Base-by-base conservation (phyloP, 441 rosid species). In the Adansonia rubrostipa region DNA sequence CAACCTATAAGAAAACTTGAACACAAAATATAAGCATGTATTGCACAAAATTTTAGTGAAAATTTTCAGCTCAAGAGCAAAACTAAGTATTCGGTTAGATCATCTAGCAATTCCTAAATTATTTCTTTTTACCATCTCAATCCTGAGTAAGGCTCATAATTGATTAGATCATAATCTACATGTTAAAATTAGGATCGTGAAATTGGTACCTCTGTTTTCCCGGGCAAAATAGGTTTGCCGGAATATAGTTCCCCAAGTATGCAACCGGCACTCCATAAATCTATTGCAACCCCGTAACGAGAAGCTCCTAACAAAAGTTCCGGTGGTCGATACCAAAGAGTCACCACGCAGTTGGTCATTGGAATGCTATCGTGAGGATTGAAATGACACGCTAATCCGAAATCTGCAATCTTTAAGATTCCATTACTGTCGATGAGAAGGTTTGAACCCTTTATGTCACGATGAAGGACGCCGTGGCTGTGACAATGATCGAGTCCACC, bases 241-340 rank as follows among this genome's bases (percentile, higher is more conserved):
- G 88, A 70, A 75, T 92, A 92, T 69, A 96, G 73, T 79, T 96
- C 98, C 71, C 95, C 97, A 44, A 96, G 89, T 78, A 96, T 94
- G 84, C 99, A 96, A 81, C 99, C 99, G 47, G 93, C 78, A 79
- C 99, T 96, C 99, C 99, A 96, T 54, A 96, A 84, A 87, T 96
- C 98, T 75, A 96, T 89, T 36, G 93, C 91, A 60, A 90, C 92
- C 64, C 96, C 92, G 77, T 96, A 96, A 54, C 70, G 86, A 76
- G 88, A 53, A 53, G 94, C 89, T 78, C 99, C 98, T 74, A 96
- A 93, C 79, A 96, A 86, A 80, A 96, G 99, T 79, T 96, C 98
- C 0, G 99, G 99, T 40, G 98, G 98, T 80, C 98, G 88, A 84
- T 96, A 96, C 99, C 99, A 96, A 63, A 96, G 94, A 33, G 98